A percentile compares a stretch with the other conserved stretches of the same genome.
Conservation (phyloP, 495 filamentous ascomycete species). For the Penicillium robsamsonii region DNA sequence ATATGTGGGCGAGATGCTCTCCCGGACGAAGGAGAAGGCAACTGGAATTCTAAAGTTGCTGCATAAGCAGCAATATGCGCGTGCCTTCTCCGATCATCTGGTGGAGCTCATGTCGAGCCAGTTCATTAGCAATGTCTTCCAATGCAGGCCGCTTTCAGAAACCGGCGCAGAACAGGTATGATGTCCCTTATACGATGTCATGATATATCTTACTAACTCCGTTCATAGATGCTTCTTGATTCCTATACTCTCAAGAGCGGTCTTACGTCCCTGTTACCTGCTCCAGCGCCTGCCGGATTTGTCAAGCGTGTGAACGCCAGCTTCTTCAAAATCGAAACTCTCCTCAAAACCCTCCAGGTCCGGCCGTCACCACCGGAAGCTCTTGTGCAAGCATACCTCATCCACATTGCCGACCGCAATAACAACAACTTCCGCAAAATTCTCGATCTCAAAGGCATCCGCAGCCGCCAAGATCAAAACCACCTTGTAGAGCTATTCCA, state of each 20-base stretch:
- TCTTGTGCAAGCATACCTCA: slow-evolving; percentile 93
- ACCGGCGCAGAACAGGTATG: slow-evolving; percentile 89
- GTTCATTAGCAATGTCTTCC: slow-evolving; percentile 81
- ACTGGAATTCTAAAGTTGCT: slow-evolving; percentile 73
- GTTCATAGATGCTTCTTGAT: slow-evolving; percentile 81
- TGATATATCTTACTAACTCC: slow-evolving; percentile 4
- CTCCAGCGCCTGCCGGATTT: slow-evolving; percentile 61
- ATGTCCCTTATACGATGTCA: neutral
- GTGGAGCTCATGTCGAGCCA: slow-evolving; percentile 78
- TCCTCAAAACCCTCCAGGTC: slow-evolving; percentile 96
- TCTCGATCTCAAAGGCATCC: slow-evolving; percentile 87
- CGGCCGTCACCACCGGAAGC: slow-evolving; percentile 87
- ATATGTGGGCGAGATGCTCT: slow-evolving; percentile 79
- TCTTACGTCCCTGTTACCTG: slow-evolving; percentile 50
- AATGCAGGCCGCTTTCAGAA: slow-evolving; percentile 85
- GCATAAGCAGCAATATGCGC: slow-evolving; percentile 90
- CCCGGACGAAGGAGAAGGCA: slow-evolving; percentile 63
- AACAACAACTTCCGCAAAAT: slow-evolving; percentile 96
- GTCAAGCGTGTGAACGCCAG: slow-evolving; percentile 82
- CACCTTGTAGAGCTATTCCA: slow-evolving; percentile 86
- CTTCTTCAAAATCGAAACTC: slow-evolving; percentile 83
- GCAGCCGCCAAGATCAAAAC: slow-evolving; percentile 72
- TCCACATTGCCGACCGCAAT: slow-evolving; percentile 86
- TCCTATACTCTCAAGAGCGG: slow-evolving; percentile 86
- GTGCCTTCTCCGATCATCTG: slow-evolving; percentile 91